Base-by-base conservation (phyloP, 108 stramenopile genomes). In the Hondaea fermentalgiana region DNA sequence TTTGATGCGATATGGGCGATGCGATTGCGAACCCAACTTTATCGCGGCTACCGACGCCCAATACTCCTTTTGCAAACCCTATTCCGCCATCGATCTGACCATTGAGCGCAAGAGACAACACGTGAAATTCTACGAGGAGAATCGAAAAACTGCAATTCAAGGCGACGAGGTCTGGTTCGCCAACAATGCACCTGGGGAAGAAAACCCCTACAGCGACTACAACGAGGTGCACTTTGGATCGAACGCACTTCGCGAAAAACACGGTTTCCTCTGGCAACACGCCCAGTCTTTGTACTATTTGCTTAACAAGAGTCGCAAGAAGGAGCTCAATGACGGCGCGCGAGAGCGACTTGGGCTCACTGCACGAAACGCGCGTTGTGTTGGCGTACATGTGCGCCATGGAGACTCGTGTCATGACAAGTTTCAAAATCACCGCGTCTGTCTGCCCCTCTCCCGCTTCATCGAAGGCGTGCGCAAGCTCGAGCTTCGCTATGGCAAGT, bases 161-260 rank as follows among this genome's bases (percentile, higher is more conserved):
- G 76, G 76, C 51, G 76, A 53, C 51, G 76, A 83, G 4, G 76
- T 83, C 23, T 83, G 76, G 76, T 83, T 83, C 49, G 76, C 76
- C 3, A 83, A 53, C 4, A 83, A 83, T 23, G 76, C 76, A 8
- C 76, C 76, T 3, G 76, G 76, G 19, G 76, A 83, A 23, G 76
- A 83, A 1, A 83, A 83, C 3, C 76, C 76, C 2, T 45, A 3
- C 51, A 83, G 28, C 3, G 49, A 43, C 12, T 83, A 53, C 51
- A 83, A 83, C 3, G 17, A 43, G 19, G 51, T 83, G 17, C 76
- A 83, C n/a, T 83, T 83, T 23, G 49, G 49, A 53, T 25, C 51
- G n/a, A 23, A 23, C 49, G 76, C 44, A 23, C n/a, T 83, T 23
- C 76, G 76, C 45, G 49, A 2, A 45, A 23, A 53, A 25, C 76